Base-by-base conservation (phyloP, 2,329 filamentous ascomycete species). In the Paracoccidioides brasiliensis region DNA sequence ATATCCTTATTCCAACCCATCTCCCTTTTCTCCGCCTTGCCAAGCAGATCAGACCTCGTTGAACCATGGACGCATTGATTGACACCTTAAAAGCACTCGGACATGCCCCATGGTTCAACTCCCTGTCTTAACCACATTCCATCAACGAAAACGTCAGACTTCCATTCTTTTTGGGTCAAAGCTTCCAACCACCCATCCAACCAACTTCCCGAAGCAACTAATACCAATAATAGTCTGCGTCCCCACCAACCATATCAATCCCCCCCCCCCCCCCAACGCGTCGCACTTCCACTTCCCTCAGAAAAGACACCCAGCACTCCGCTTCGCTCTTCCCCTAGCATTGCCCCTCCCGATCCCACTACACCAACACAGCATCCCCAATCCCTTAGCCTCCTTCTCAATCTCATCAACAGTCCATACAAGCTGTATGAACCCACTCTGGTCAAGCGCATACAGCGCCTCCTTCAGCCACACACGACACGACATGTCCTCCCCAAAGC, bases 401-500 rank as follows among this genome's bases (percentile, higher is more conserved):
- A 66, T 56, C 3, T 56, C 57, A 5, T 42, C 9, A 15, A 63
- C 55, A 14, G 49, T 52, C 41, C 45, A 56, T 1, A 37, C 40
- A 30, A 66, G 52, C 50, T 60, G 54, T 9, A 66, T 54, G 51
- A 62, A 63, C 1, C 62, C 62, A 37, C 64, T 58, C 42, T 64
- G 56, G 56, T 66, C 63, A 6, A 66, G 55, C 4, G 57, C 60
- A 51, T 60, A 61, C 35, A 65, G 41, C 3, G 61, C 62, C 57
- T 65, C 63, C 41, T 62, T 63, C 4, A 62, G 33, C 64, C 64
- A 65, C 3, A 64, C 59, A 0, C 60, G 61, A 44, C 63, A 63
- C 8, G 54, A 61, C 8, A 62, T 54, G 0, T 57, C 28, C 40
- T 62, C 61, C 2, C 58, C 46, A 33, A 59, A 64, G 10, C 63